Evolutionary conservation across 306 rosid species (phyloP), one percentile per base, ranked within the genome.

Genomic region (Gastrolobium villosum): DNA sequence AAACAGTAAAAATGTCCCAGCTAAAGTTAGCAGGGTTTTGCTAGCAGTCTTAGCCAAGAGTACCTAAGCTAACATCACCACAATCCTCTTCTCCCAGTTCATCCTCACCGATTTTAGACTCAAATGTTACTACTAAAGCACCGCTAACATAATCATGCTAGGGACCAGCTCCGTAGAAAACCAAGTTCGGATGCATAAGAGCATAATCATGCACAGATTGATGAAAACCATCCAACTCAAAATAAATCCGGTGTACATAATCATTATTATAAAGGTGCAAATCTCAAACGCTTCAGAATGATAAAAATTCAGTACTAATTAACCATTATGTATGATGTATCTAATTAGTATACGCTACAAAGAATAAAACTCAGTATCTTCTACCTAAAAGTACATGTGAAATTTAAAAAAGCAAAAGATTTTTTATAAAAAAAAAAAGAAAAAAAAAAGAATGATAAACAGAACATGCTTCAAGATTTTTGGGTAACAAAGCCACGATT

Each of bases 401-500:
- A 63, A 11, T 49, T 66, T 31, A n/a, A n/a, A 66, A 31, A 13
- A 45, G 5, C 15, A 74, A 32, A 59, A 1, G 1, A 2, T 46
- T 43, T 7, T n/a, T 2, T 39, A 14, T 8, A 65, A 54, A 59
- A 32, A 5, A 31, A 52, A 52, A 62, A 14, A 9, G 26, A 13
- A 20, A 1, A 20, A 36, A 7, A 14, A 9, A 20, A 49, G 10
- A 65, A 55, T 59, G 43, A 39, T 45, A 7, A 59, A 7, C 44
- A 73, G 37, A 54, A 44, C 9, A 31, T 3, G 7, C 32, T 55
- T 36, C 71, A 81, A 77, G 70, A 5, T 10, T 54, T 52, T 57
- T 63, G 41, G 15, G 63, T 9, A 15, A 70, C 78, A 40, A 84
- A 82, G 8, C 68, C 89, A 82, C 88, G 86, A 73, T 49, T 78